Conservation (phyloP, 176 grass and related monocot species). For the maize (Zea mays) region DNA sequence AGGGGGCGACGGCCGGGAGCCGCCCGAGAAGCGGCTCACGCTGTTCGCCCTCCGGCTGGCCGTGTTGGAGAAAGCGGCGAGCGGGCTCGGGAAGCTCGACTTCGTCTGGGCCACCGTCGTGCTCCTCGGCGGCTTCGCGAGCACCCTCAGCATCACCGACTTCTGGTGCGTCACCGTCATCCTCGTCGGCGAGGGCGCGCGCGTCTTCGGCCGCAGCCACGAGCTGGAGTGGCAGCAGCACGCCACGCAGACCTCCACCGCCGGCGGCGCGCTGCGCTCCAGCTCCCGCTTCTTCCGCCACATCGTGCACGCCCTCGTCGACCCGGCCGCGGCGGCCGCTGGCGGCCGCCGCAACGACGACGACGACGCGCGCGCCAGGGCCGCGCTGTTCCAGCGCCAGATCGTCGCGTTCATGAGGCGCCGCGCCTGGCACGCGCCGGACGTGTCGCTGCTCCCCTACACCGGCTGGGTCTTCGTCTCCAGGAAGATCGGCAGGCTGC, state of each 20-base stretch:
- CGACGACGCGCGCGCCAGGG: conserved; percentile 2
- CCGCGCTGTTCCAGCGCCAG: conserved; percentile 36
- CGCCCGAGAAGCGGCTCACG: conserved; percentile 61
- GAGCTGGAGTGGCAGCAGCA: conserved; percentile 93
- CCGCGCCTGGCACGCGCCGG: conserved; percentile 46
- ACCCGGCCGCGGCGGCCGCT: conserved; percentile 6
- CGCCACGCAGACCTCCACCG: conserved; percentile 50
- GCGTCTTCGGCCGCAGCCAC: conserved; percentile 86
- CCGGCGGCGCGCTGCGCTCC: conserved; percentile 28
- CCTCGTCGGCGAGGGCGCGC: conserved; percentile 61
- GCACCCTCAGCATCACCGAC: conserved; percentile 27
- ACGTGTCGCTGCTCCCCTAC: conserved; percentile 57
- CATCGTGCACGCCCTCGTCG: not conserved
- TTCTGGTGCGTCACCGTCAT: conserved; percentile 74
- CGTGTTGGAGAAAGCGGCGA: conserved; percentile 60
- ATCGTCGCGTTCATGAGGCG: conserved; percentile 36
- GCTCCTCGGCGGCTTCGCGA: conserved; percentile 62
- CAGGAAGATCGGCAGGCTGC: conserved; percentile 40
- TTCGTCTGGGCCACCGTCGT: conserved; percentile 71
- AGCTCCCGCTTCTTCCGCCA: conserved; percentile 47
- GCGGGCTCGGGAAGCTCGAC: conserved; percentile 48
- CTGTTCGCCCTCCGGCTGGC: conserved; percentile 61
- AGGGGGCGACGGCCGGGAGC: not conserved
- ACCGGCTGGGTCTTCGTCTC: conserved; percentile 59
- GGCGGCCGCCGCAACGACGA: not conserved